Conservation (phyloP, 306 rosid species). For the Mimosa pudica region DNA sequence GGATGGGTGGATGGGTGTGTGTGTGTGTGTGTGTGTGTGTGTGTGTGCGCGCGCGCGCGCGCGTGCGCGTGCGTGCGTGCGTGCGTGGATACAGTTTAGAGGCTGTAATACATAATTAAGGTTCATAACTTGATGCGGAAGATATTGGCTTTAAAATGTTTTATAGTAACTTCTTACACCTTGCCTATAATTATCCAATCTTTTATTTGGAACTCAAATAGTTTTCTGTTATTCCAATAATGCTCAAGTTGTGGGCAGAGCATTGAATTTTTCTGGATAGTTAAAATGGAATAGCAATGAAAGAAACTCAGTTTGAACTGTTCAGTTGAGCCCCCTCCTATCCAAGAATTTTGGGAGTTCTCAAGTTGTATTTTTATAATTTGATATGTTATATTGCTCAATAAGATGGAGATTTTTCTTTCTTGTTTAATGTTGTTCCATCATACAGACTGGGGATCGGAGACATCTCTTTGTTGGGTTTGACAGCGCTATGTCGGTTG, state of each 20-base stretch:
- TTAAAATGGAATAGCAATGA: not conserved
- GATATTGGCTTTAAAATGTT: too few relatives aligned
- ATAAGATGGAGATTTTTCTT: constrained; percentile 31
- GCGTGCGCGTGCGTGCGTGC: too few relatives aligned
- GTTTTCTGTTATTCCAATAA: too few relatives aligned
- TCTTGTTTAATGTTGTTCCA: constrained; percentile 30
- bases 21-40: too few relatives aligned
- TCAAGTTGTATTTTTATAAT: constrained; percentile 8
- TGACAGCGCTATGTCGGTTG: constrained; percentile 74
- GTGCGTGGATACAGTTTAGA: not conserved
- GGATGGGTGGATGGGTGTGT: too few relatives aligned
- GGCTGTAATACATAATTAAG: constrained; percentile 19
- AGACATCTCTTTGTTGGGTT: constrained; percentile 90
- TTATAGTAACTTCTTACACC: too few relatives aligned
- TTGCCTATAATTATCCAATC: too few relatives aligned
- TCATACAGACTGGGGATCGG: constrained; percentile 56
- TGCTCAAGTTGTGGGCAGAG: too few relatives aligned
- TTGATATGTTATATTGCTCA: constrained; percentile 26
- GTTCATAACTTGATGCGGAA: too few relatives aligned
- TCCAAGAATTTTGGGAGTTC: constrained; percentile 87
- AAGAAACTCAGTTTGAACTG: constrained; percentile 57
- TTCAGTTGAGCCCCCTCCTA: constrained; percentile 48
- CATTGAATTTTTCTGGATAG: constrained; percentile 17
- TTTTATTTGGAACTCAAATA: too few relatives aligned
- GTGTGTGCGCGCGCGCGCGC: too few relatives aligned